Base-by-base conservation (phyloP, 75 land plant genomes). In the Cupressus sempervirens region DNA sequence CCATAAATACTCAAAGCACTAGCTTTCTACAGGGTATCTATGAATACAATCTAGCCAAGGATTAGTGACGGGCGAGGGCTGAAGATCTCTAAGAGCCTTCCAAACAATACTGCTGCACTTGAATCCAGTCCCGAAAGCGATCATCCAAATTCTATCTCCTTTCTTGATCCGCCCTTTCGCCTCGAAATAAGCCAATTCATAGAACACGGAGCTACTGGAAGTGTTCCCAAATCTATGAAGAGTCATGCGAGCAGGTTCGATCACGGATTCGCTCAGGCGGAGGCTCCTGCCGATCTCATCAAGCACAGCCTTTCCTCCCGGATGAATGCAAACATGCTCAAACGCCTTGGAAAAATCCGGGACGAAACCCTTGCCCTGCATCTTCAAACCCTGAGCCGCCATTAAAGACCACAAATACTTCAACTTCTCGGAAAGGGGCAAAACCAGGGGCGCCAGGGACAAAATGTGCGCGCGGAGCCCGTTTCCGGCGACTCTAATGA, bases 201-300 rank as follows among this genome's bases (percentile, higher is more conserved):
- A 91, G 72, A 87, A 90, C 16, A 90, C 87, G 40, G 83, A 52
- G 76, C 92, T 90, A 56, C 88, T 83, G 50, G 93, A 92, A 35
- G 91, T 92, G 88, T 92, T 90, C 13, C 93, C 93, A 76, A 89
- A 91, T 68, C 93, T 83, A 86, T 91, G 87, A 29, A 91, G 85
- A 30, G 76, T 70, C 93, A 91, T 91, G 10, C 88, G 72, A 4
- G 93, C 85, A 41, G 93, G 91, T 73, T 91, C 93, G 1, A 85
- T 80, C 41, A 73, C 80, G 15, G 77, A 26, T 0, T 85, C 84
- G n/a, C 50, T 34, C 15, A 92, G 84, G 23, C 34, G 12, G 43
- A 90, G n/a, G 36, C 30, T 16, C 73, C 58, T 54, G 3, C 52
- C 85, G 10, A 92, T 80, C 36, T 58, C n/a, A 34, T 86, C 84